phyloP scores from a whole-genome alignment of 148 eudicot genomes.

The Salicornia ramosissima region DNA sequence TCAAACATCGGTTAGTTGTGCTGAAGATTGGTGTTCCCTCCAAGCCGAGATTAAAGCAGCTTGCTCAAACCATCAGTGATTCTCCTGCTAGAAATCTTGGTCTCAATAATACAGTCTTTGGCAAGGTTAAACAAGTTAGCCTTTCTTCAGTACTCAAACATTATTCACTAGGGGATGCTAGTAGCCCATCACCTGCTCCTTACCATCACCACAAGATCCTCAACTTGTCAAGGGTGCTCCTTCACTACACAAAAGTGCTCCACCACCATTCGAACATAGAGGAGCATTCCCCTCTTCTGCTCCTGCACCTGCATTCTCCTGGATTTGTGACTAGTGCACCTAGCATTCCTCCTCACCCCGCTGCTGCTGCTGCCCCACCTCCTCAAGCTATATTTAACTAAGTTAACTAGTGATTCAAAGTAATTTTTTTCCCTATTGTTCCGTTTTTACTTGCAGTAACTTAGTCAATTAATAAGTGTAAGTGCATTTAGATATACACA shows the following conservation, averaged over 20 bases:
- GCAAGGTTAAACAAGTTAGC: slow-evolving; percentile 82
- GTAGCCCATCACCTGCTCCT: slow-evolving; percentile 61
- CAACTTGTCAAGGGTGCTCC: slow-evolving; percentile 34
- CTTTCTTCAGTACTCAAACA: slow-evolving; percentile 75
- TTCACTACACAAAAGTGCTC: slow-evolving; percentile 28
- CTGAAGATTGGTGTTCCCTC: slow-evolving; percentile 63
- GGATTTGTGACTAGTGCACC: slow-evolving; percentile 38
- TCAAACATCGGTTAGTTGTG: slow-evolving; percentile 58
- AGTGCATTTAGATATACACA: too few relatives aligned
- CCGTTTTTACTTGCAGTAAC: too few relatives aligned
- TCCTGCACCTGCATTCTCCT: slow-evolving; percentile 43
- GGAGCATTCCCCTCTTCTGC: slow-evolving; percentile 41
- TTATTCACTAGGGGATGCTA: slow-evolving; percentile 41
- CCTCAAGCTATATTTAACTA: slow-evolving; percentile 32
- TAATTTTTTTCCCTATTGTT: too few relatives aligned
- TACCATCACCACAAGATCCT: slow-evolving; percentile 45
- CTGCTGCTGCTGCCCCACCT: slow-evolving; percentile 34
- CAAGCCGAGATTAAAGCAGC: slow-evolving; percentile 66
- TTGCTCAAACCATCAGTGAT: slow-evolving; percentile 74
- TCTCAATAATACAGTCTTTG: slow-evolving; percentile 80
- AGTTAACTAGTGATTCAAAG: too few relatives aligned
- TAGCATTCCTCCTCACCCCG: slow-evolving; percentile 36
- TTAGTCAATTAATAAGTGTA: too few relatives aligned
- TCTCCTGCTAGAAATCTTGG: slow-evolving; percentile 83
- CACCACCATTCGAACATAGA: slow-evolving; percentile 36